These are phyloP conservation scores for Schizophyllum amplum DNA, from an alignment of 1,284 basidiomycete genomes.

Conservation along the genomic window DNA sequence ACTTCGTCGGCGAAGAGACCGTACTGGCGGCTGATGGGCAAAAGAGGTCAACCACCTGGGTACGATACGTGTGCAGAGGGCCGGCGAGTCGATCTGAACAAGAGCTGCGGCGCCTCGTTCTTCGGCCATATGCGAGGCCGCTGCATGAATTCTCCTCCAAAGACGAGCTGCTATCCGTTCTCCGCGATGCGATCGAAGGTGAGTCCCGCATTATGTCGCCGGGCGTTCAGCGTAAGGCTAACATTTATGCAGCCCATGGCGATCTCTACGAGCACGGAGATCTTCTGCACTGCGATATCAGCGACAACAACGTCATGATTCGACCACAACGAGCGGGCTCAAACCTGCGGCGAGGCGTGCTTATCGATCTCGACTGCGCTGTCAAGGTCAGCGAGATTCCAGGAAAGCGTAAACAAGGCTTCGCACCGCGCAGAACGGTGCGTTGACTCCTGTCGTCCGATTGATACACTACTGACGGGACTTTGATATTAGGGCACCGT, in stretches of 20 bases:
- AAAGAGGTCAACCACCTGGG: not conserved
- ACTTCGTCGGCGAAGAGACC: not conserved
- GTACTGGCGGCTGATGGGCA: not conserved
- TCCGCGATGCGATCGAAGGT: not conserved
- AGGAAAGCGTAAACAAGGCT: too few relatives aligned
- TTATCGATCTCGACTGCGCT: conserved; percentile 6
- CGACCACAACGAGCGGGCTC: not conserved
- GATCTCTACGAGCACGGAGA: not conserved
- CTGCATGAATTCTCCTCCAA: not conserved
- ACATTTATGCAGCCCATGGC: not conserved
- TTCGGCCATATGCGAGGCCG: not conserved
- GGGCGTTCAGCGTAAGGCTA: conserved; percentile 1
- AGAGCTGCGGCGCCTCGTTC: conserved; percentile 3
- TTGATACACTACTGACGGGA: too few relatives aligned
- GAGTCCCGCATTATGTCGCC: not conserved
- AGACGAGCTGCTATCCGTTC: not conserved
- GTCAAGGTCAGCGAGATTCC: not conserved
- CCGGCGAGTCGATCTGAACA: not conserved
- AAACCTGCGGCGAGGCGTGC: conserved; percentile 1
- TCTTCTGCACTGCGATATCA: not conserved
- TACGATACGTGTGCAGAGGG: not conserved
- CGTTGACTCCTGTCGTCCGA: too few relatives aligned
- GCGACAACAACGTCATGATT: not conserved
- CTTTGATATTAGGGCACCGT: conserved; percentile 8
- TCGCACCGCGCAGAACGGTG: too few relatives aligned